Evolutionary conservation across 2,329 filamentous ascomycete genomes (phyloP).

Genomic region (Raffaelea arxii): DNA sequence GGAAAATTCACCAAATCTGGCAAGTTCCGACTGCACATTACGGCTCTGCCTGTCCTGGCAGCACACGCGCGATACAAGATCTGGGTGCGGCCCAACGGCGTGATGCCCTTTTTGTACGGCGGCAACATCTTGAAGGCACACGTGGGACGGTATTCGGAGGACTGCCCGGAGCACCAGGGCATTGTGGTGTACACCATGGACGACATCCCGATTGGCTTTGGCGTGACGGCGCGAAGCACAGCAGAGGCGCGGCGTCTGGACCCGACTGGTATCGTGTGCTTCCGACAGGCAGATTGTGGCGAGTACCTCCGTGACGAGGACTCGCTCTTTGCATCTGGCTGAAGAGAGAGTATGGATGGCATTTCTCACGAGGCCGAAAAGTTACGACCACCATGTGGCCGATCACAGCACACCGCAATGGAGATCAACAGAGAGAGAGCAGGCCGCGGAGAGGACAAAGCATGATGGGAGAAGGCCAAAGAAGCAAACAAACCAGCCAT

Average conservation of each 20-base stretch:
- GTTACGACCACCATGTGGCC: no score
- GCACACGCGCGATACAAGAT: constrained; percentile 93
- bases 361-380: no score
- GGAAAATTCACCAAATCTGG: constrained; percentile 96
- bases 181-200: constrained; percentile 87
- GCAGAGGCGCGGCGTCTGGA: constrained; percentile 76
- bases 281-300: constrained; percentile 87
- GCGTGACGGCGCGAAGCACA: constrained; percentile 79
- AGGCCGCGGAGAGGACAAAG: no score
- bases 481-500: no score
- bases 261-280: constrained; percentile 80
- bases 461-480: no score
- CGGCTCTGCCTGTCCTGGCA: constrained; percentile 74
- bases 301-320: constrained; percentile 86
- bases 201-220: constrained; percentile 89
- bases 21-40: constrained; percentile 92
- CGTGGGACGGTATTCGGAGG: constrained; percentile 76
- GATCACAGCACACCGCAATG: no score
- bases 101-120: constrained; percentile 96
- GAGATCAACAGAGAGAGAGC: no score
- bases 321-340: constrained; percentile 42
- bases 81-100: constrained; percentile 92
- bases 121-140: constrained; percentile 68
- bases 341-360: no score
- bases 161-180: constrained; percentile 87